These are phyloP conservation scores for Spinellus fusiger DNA, from an alignment of 192 early-diverging fungal genomes.

Conservation along the genomic window DNA sequence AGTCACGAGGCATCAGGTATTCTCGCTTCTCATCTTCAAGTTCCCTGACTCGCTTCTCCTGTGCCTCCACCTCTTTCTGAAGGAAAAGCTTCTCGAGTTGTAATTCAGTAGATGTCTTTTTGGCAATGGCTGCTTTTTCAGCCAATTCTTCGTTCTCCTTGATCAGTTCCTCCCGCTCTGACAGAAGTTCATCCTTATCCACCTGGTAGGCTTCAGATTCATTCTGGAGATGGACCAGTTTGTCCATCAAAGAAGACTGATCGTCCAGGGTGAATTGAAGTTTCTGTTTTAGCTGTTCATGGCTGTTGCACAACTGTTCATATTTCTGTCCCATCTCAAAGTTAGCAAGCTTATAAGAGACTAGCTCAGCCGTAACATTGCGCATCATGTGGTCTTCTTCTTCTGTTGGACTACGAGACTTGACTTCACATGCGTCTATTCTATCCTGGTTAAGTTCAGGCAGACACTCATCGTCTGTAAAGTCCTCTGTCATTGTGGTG, in stretches of 20 bases:
- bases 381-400: not conserved
- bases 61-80: constrained; percentile 7
- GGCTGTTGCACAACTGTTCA: constrained; percentile 25
- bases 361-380: constrained; percentile 29
- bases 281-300: constrained; percentile 18
- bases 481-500: constrained; percentile 2
- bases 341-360: constrained; percentile 32
- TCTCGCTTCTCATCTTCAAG: constrained; percentile 26
- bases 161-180: constrained; percentile 16
- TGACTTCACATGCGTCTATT: constrained; percentile 4
- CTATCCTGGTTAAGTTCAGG: not conserved
- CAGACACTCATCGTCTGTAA: not conserved
- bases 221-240: constrained; percentile 16
- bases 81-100: constrained; percentile 30
- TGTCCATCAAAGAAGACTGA: constrained; percentile 25
- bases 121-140: constrained; percentile 19
- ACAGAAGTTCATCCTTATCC: constrained; percentile 21
- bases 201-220: constrained; percentile 26
- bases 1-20: constrained; percentile 21
- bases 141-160: constrained; percentile 20
- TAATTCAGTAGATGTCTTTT: constrained; percentile 29
- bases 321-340: constrained; percentile 37
- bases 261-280: constrained; percentile 15
- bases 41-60: constrained; percentile 4
- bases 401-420: not conserved